phyloP scores from a whole-genome alignment of 164 flowering plant species.

The Taxillus chinensis region DNA sequence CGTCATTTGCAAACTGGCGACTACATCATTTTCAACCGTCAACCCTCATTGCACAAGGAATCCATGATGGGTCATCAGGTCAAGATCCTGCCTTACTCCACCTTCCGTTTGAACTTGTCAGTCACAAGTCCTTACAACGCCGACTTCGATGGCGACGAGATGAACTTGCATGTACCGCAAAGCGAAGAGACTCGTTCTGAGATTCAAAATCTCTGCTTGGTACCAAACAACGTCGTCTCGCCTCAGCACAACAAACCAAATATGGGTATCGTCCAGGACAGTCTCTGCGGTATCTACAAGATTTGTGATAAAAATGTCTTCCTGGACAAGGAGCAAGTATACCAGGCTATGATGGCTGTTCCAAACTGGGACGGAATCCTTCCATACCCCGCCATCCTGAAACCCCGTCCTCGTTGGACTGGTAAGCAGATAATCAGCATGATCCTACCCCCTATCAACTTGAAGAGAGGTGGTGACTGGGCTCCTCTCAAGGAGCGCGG shows the following conservation, averaged over 20 bases:
- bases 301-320: constrained; percentile 92
- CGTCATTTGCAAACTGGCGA: constrained; percentile 96
- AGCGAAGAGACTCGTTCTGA: constrained; percentile 99
- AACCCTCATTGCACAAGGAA: constrained; percentile 97
- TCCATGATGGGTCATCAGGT: constrained; percentile 97
- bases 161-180: constrained; percentile 99
- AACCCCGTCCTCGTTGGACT: constrained; percentile 96
- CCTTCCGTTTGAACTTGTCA: constrained; percentile 86
- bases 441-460: constrained; percentile 15
- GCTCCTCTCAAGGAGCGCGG: too few relatives aligned
- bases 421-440: constrained; percentile 94
- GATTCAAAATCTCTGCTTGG: constrained; percentile 96
- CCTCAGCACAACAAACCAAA: constrained; percentile 95
- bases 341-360: too few relatives aligned
- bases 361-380: too few relatives aligned
- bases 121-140: constrained; percentile 99
- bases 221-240: constrained; percentile 97
- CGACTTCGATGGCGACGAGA: constrained; percentile 99
- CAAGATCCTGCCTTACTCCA: constrained; percentile 98
- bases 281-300: constrained; percentile 92
- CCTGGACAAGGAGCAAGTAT: constrained; percentile 64
- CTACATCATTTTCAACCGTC: constrained; percentile 88
- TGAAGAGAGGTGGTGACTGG: constrained; percentile 97
- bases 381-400: constrained; percentile 86
- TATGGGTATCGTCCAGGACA: constrained; percentile 99